Evolutionary conservation across 148 eudicot genomes (phyloP).

Genomic region (Rhododendron griersonianum): DNA sequence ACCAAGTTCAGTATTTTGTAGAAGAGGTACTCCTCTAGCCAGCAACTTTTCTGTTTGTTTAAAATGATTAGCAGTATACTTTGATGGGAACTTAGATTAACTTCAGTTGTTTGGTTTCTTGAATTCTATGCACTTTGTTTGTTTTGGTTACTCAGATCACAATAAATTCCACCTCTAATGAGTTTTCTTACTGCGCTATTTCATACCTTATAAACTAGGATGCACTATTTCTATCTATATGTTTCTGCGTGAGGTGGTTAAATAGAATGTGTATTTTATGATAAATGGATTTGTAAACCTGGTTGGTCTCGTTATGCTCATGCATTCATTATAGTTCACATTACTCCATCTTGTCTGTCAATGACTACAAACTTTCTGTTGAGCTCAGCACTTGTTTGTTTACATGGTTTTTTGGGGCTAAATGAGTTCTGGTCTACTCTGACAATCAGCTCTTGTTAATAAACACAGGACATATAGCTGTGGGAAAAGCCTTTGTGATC

Average conservation of each 20-base stretch:
- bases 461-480: neutral
- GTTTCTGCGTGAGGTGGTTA: neutral
- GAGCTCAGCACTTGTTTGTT: neutral
- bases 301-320: neutral
- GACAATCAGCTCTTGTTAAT: neutral
- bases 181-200: neutral
- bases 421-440: neutral
- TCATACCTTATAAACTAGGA: neutral
- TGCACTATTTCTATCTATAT: neutral
- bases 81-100: neutral
- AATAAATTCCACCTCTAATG: neutral
- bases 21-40: slow-evolving; percentile 56
- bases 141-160: neutral
- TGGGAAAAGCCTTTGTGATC: neutral
- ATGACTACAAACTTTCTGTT: neutral
- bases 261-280: neutral
- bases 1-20: slow-evolving; percentile 73
- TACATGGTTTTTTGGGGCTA: neutral
- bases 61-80: neutral
- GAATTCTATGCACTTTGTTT: neutral
- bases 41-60: neutral
- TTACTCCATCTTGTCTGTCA: neutral
- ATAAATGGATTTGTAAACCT: neutral
- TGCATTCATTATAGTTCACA: neutral
- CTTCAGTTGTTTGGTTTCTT: neutral